Evolutionary conservation across 1,139 yeast species (phyloP), one percentile per base, ranked within the genome.

Genomic region (Spencermartinsiella ligniputridi): DNA sequence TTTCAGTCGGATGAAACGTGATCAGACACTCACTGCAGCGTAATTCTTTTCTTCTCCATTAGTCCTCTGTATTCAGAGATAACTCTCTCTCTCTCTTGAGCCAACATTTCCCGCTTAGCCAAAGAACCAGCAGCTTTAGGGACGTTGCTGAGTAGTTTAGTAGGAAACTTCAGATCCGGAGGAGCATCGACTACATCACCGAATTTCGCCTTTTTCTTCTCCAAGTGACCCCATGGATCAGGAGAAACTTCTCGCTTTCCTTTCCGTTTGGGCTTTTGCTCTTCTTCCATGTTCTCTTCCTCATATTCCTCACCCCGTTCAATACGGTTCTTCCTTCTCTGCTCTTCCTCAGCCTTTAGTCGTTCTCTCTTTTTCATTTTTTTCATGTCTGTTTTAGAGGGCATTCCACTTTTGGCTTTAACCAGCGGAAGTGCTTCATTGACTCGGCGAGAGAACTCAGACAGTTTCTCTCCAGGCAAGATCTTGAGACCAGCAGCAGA

Each of bases 171-270:
- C 37, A 69, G 57, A 41, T 61, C 65, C 1, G 73, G 73, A 3
- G 73, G 73, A 12, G 66, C 54, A 35, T 67, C 70, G 0, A 63
- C 72, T 2, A 67, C 66, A 25, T 69, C 73, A 6, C 70, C 70
- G 44, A 69, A 69, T 52, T 66, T 67, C 27, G 72, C 70, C 36
- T 54, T 52, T n/a, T 47, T 49, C 25, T 60, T 48, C 32, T 64
- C 60, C 19, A 69, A 51, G 13, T 52, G 54, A 3, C 65, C 67
- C 71, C 71, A 69, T 1, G 72, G 70, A 50, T 69, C 73, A 1
- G 70, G 70, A 3, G 68, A 64, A 3, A 55, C 41, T 15, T 61
- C 66, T 15, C 69, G 48, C 40, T 56, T 52, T 9, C 50, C 45
- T 42, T 49, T 45, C 47, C 51, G 52, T 39, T 45, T 27, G 8